phyloP scores from a whole-genome alignment of 73 alveolate genomes.

The Paraurostyla sp. region DNA sequence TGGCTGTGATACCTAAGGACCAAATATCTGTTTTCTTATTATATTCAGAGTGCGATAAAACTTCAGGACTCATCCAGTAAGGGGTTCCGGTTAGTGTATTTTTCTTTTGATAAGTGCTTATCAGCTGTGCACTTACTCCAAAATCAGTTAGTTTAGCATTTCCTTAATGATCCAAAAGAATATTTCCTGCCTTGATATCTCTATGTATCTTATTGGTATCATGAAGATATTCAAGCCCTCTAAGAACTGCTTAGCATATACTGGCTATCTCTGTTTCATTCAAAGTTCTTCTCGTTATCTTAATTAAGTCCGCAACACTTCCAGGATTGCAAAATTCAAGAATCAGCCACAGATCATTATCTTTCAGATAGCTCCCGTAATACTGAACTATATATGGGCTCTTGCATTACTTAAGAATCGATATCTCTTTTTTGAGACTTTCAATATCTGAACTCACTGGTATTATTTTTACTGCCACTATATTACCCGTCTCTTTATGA shows the following conservation, averaged over 20 bases:
- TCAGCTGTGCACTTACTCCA: constrained; percentile 97
- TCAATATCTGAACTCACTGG: constrained; percentile 54
- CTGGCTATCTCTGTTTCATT: constrained; percentile 96
- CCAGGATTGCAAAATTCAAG: constrained; percentile 98
- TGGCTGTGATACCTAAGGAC: constrained; percentile 96
- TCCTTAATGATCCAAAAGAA: constrained; percentile 94
- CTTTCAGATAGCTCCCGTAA: constrained; percentile 93
- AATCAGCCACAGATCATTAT: constrained; percentile 95
- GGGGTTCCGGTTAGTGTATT: constrained; percentile 97
- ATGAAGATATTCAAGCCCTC: constrained; percentile 97
- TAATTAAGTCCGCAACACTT: constrained; percentile 92
- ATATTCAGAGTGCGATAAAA: constrained; percentile 81
- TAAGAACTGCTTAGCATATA: constrained; percentile 88
- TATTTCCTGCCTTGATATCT: constrained; percentile 99
- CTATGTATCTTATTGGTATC: constrained; percentile 96
- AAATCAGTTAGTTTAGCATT: constrained; percentile 97
- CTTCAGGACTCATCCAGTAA: constrained; percentile 99
- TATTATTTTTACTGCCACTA: constrained; percentile 93
- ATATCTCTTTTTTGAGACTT: constrained; percentile 88
- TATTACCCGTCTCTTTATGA: constrained; percentile 86
- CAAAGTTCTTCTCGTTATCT: constrained; percentile 90
- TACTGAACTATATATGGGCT: constrained; percentile 93
- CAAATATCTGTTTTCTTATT: constrained; percentile 97
- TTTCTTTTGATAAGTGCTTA: constrained; percentile 90
- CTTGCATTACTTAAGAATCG: constrained; percentile 94